Conservation (phyloP, 176 grass and related monocot species). For the Cocos nucifera region DNA sequence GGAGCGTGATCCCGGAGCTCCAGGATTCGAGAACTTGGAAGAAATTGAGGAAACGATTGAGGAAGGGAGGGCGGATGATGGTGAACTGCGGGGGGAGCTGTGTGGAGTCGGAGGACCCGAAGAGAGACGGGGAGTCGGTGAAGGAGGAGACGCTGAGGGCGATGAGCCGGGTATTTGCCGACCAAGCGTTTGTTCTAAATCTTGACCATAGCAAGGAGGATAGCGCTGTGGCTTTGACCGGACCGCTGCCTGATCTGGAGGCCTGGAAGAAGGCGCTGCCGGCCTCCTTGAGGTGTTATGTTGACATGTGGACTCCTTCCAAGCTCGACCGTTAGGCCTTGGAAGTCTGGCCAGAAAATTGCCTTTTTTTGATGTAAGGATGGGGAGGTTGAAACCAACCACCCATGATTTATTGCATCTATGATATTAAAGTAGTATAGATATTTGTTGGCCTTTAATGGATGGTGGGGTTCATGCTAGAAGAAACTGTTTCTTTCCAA, state of each 20-base stretch:
- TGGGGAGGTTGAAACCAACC: too few relatives aligned
- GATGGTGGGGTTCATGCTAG: too few relatives aligned
- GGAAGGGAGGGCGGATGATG: constrained; percentile 42
- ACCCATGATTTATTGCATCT: too few relatives aligned
- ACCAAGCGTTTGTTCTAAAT: constrained; percentile 43
- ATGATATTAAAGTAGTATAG: too few relatives aligned
- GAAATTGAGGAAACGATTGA: constrained; percentile 28
- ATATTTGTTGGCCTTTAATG: too few relatives aligned
- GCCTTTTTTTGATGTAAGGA: too few relatives aligned
- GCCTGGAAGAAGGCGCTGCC: constrained; percentile 56
- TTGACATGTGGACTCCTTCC: constrained; percentile 38
- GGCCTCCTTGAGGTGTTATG: constrained; percentile 27
- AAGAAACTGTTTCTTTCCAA: too few relatives aligned
- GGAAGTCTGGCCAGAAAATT: too few relatives aligned
- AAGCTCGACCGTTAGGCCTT: too few relatives aligned
- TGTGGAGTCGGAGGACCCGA: constrained; percentile 61
- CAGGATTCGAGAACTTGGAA: constrained; percentile 48
- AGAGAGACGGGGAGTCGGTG: constrained; percentile 48
- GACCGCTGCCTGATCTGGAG: constrained; percentile 22
- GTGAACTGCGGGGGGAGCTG: constrained; percentile 70
- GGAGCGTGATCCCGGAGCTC: constrained; percentile 64
- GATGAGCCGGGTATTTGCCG: constrained; percentile 41
- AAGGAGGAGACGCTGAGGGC: constrained; percentile 48
- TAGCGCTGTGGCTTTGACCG: constrained; percentile 53
- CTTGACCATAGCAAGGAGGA: constrained; percentile 30